These are phyloP conservation scores for Phytophthora brassicae DNA, from an alignment of 352 stramenopile genomes.

Conservation along the genomic window DNA sequence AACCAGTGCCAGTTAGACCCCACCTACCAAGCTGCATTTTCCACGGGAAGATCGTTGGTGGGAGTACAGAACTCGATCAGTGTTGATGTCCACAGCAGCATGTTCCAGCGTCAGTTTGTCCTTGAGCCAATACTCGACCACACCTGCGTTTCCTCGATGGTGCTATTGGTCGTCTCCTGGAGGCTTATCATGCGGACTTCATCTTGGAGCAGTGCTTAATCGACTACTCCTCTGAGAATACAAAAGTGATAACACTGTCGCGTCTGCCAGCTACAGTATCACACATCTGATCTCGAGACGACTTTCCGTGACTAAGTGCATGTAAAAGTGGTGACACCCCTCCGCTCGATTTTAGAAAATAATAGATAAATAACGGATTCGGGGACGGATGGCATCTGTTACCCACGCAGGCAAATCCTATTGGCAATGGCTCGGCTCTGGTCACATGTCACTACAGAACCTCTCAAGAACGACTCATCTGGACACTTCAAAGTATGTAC, in stretches of 20 bases:
- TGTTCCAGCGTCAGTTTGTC: conserved; percentile 50
- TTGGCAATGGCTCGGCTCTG: too few relatives aligned
- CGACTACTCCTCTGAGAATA: too few relatives aligned
- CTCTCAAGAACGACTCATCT: too few relatives aligned
- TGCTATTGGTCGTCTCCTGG: conserved; percentile 11
- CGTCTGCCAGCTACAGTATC: too few relatives aligned
- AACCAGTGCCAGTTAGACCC: conserved; percentile 54
- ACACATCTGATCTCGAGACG: not conserved
- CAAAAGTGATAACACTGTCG: too few relatives aligned
- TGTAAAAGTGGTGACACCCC: conserved; percentile 4
- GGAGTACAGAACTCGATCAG: conserved; percentile 47
- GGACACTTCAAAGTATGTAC: too few relatives aligned
- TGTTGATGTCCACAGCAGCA: conserved; percentile 45
- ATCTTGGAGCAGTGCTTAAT: not conserved
- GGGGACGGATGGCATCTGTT: conserved; percentile 22
- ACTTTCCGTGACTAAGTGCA: not conserved
- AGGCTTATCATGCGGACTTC: conserved; percentile 23
- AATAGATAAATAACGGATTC: too few relatives aligned
- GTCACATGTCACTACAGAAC: too few relatives aligned
- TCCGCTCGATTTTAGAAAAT: too few relatives aligned
- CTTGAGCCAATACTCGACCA: conserved; percentile 47
- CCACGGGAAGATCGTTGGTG: conserved; percentile 48
- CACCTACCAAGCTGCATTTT: conserved; percentile 60
- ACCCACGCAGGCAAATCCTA: conserved; percentile 11
- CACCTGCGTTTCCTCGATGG: conserved; percentile 36